Conservation (phyloP, 1,139 yeast genomes). For the Martiniozyma asiatica region DNA sequence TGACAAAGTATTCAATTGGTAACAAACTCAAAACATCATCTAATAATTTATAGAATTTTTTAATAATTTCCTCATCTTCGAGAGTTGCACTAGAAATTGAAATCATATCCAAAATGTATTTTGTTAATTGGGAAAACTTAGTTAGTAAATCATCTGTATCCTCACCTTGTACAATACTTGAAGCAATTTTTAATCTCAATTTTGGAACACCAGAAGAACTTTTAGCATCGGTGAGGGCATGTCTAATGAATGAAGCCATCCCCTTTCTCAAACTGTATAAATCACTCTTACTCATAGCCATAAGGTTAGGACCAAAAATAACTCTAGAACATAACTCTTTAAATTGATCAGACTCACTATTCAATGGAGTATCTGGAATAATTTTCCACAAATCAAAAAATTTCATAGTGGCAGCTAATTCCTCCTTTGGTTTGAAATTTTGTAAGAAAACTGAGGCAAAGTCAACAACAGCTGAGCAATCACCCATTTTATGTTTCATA, state of each 20-base stretch:
- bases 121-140: slow-evolving; percentile 32
- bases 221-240: slow-evolving; percentile 34
- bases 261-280: slow-evolving; percentile 37
- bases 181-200: slow-evolving; percentile 48
- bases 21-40: slow-evolving; percentile 54
- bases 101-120: slow-evolving; percentile 26
- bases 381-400: slow-evolving; percentile 44
- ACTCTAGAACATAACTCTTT: slow-evolving; percentile 37
- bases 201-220: slow-evolving; percentile 30
- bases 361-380: slow-evolving; percentile 30
- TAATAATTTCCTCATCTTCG: slow-evolving; percentile 21
- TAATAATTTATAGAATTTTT: slow-evolving; percentile 34
- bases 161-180: slow-evolving; percentile 38
- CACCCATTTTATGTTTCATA: slow-evolving; percentile 46
- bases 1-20: slow-evolving; percentile 64
- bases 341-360: slow-evolving; percentile 27
- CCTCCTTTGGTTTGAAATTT: slow-evolving; percentile 57
- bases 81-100: slow-evolving; percentile 13
- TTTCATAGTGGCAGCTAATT: slow-evolving; percentile 45
- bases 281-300: slow-evolving; percentile 39
- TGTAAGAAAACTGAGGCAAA: slow-evolving; percentile 61
- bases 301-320: slow-evolving; percentile 50
- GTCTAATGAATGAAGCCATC: slow-evolving; percentile 42
- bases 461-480: slow-evolving; percentile 54
- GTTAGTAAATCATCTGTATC: slow-evolving; percentile 28